Evolutionary conservation across 345 rosid species (phyloP).

Genomic region (Kernera saxatilis): DNA sequence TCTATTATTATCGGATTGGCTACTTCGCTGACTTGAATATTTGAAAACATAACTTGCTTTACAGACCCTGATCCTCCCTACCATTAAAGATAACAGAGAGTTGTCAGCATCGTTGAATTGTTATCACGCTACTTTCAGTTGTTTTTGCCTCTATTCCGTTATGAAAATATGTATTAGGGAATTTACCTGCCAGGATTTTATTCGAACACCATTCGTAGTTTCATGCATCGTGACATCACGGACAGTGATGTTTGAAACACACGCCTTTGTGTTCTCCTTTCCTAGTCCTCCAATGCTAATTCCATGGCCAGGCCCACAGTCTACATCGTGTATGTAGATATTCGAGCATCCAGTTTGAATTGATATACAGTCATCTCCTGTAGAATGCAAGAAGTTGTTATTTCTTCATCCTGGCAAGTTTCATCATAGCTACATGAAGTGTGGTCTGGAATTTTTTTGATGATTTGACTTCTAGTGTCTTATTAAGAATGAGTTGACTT

Average conservation of each 20-base stretch:
- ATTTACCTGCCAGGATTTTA: slow-evolving; percentile 93
- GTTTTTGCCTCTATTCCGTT: background rate
- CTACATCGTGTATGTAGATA: slow-evolving; percentile 56
- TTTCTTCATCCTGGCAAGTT: background rate
- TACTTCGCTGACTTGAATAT: slow-evolving; percentile 73
- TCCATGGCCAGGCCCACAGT: slow-evolving; percentile 93
- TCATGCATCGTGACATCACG: slow-evolving; percentile 52
- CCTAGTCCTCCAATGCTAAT: slow-evolving; percentile 95
- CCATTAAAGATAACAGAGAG: background rate
- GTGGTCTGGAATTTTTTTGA: background rate
- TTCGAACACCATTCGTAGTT: slow-evolving; percentile 70
- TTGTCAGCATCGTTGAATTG: slow-evolving; percentile 14
- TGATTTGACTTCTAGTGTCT: background rate
- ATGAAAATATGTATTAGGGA: background rate
- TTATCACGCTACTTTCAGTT: background rate
- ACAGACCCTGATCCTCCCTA: slow-evolving; percentile 94
- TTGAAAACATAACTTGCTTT: slow-evolving; percentile 73
- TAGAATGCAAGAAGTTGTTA: slow-evolving; percentile 5
- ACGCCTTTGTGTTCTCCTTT: slow-evolving; percentile 58
- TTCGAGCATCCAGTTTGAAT: slow-evolving; percentile 87
- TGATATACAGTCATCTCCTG: slow-evolving; percentile 92
- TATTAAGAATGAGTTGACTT: background rate
- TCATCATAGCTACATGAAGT: background rate
- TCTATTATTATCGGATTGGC: slow-evolving; percentile 72
- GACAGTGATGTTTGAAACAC: slow-evolving; percentile 78